Conservation (phyloP, 78 protist species). For the Diacronema lutheri region DNA sequence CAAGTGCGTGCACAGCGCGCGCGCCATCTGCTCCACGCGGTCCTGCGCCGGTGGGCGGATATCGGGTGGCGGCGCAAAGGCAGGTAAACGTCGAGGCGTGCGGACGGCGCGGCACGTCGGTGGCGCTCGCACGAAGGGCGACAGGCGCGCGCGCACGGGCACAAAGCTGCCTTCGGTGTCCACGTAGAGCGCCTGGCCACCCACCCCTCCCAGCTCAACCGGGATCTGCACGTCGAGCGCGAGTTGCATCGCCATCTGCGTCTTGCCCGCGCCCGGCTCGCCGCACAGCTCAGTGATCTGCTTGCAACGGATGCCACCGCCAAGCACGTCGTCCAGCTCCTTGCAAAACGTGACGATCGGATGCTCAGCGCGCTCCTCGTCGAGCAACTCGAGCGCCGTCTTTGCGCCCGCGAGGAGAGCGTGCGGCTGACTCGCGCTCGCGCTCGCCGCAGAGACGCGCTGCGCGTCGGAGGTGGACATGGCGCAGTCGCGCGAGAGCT, state of each 20-base stretch:
- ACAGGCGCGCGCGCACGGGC: neutral
- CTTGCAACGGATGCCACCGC: slow-evolving; percentile 39
- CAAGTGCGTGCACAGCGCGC: neutral
- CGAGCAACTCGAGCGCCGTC: neutral
- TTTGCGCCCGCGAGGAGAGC: too few species aligned
- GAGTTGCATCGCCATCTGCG: slow-evolving; percentile 53
- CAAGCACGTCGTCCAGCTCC: slow-evolving; percentile 35
- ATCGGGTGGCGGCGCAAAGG: neutral
- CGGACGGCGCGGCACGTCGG: neutral
- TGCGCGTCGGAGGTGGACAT: too few species aligned
- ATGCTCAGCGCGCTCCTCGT: neutral
- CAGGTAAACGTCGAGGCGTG: neutral
- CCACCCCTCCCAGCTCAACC: slow-evolving; percentile 12
- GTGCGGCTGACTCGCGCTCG: too few species aligned
- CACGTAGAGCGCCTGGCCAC: slow-evolving; percentile 40
- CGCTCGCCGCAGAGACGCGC: too few species aligned
- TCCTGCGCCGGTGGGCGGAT: neutral
- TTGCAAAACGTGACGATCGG: neutral
- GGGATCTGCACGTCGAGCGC: slow-evolving; percentile 42
- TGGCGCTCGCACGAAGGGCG: neutral
- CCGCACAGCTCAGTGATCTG: slow-evolving; percentile 48
- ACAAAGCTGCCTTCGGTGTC: slow-evolving; percentile 49
- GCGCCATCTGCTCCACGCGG: slow-evolving; percentile 19
- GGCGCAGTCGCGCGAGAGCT: too few species aligned
- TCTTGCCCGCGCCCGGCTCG: slow-evolving; percentile 60